These are phyloP conservation scores for Alternaria sp. DNA, from an alignment of 2,329 filamentous ascomycete species.

Conservation along the genomic window DNA sequence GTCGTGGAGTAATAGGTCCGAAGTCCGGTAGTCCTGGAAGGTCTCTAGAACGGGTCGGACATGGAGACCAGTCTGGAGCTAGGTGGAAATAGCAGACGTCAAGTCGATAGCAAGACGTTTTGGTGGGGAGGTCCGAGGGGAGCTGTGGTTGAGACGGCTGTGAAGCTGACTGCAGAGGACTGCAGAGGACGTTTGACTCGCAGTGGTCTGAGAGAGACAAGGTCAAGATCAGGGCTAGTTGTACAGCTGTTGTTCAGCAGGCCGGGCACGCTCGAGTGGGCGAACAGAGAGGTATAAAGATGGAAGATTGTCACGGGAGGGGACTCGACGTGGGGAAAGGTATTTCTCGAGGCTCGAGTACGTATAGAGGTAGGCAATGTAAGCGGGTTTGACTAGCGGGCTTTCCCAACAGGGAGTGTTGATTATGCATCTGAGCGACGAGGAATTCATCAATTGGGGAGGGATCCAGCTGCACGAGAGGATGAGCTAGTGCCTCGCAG, in stretches of 20 bases:
- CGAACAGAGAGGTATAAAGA: constrained; percentile 22
- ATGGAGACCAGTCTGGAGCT: constrained; percentile 29
- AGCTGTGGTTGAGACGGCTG: constrained; percentile 37
- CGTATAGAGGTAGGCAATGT: constrained; percentile 35
- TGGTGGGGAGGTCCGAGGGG: constrained; percentile 34
- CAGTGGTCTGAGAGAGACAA: constrained; percentile 27
- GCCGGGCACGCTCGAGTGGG: constrained; percentile 15
- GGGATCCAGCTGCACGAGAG: constrained; percentile 42
- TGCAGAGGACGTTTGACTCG: constrained; percentile 30
- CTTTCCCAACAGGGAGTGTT: constrained; percentile 41
- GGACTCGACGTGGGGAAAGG: constrained; percentile 22
- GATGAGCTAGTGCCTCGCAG: constrained; percentile 47
- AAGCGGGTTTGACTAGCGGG: constrained; percentile 34
- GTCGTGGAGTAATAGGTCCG: constrained; percentile 29
- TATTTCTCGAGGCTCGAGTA: constrained; percentile 25
- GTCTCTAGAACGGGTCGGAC: constrained; percentile 28
- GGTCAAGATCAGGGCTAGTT: constrained; percentile 25
- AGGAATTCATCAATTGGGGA: constrained; percentile 49
- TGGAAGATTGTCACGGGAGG: constrained; percentile 20
- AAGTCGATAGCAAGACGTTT: constrained; percentile 30
- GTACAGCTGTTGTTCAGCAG: constrained; percentile 25
- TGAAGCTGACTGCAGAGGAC: constrained; percentile 40
- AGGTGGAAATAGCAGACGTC: constrained; percentile 35
- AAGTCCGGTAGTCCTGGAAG: constrained; percentile 19
- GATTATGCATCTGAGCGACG: constrained; percentile 48